Base-by-base conservation (phyloP, 2,329 filamentous ascomycete species). In the Tothia fuscella region DNA sequence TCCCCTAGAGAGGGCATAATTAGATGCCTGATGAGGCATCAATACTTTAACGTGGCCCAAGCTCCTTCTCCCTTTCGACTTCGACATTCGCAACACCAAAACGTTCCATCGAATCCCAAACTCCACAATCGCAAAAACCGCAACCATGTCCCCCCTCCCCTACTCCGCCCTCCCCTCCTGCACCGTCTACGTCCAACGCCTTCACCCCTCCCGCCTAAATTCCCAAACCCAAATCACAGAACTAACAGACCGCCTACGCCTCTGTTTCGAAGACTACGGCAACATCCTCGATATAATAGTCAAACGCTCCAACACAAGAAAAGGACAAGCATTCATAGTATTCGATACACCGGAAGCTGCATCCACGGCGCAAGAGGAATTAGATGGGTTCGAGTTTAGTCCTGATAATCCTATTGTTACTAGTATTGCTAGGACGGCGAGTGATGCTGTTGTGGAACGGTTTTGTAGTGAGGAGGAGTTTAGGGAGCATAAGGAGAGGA, bases 271-370 rank as follows among this genome's bases (percentile, higher is more conserved):
- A 22, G 16, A 31, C 16, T 7, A 33, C 29, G 39, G 28, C 14
- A 20, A 32, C 19, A 29, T 31, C 5, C 65, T 93, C 51, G 87
- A 94, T 48, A 76, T 94, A 39, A 74, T 93, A 46, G 84, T 84
- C 33, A 93, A 93, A 67, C 85, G 76, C 49, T 95, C 93, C 60
- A 63, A 96, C 22, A 88, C 84, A 59, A 84, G 86, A 32, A 95
- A 93, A 59, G 91, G 91, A 10, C 91, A 98, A 64, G 91, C 91
- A 1, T 98, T 98, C 57, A 66, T 98, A 38, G 87, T 96, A 34
- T 96, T 87, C 58, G 86, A 93, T 52, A 74, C 70, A 47, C 67
- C 80, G n/a, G 82, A 87, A 42, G 76, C 79, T n/a, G 88, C 88
- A 3, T 68, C 74, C 40, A 73, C 77, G 48, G 89, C 91, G 14